phyloP scores from a whole-genome alignment of 2,329 filamentous ascomycete genomes.

The Sporothrix luriei region DNA sequence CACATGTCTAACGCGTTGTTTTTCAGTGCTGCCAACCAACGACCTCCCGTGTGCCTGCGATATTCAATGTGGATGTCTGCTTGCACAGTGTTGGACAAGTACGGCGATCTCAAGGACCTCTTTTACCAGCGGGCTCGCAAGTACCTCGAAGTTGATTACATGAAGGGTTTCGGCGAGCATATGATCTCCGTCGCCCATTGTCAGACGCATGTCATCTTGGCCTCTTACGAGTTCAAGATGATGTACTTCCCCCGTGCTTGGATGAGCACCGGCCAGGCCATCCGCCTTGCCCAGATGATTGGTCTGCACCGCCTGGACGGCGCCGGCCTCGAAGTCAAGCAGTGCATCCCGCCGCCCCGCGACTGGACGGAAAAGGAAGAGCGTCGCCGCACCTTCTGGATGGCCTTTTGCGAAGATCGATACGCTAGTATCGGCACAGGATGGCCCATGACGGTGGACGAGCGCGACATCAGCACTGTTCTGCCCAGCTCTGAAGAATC shows the following conservation, averaged over 20 bases:
- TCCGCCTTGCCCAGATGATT: conserved; percentile 88
- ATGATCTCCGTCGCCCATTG: conserved; percentile 84
- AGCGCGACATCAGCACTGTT: conserved; percentile 85
- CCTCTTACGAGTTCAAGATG: conserved; percentile 90
- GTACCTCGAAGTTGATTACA: conserved; percentile 85
- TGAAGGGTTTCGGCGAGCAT: conserved; percentile 88
- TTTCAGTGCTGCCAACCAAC: conserved; percentile 59
- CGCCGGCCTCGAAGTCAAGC: conserved; percentile 82
- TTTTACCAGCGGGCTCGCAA: conserved; percentile 90
- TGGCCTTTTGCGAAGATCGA: conserved; percentile 85
- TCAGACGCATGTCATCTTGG: conserved; percentile 79
- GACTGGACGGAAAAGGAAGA: conserved; percentile 97
- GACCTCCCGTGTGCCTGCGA: conserved; percentile 82
- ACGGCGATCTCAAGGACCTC: conserved; percentile 74
- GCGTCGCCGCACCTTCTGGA: conserved; percentile 89
- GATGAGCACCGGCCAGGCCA: conserved; percentile 83
- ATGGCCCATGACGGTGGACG: conserved; percentile 94
- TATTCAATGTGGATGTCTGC: conserved; percentile 97
- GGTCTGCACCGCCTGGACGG: conserved; percentile 87
- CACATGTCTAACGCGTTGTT: background rate
- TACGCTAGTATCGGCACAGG: conserved; percentile 96
- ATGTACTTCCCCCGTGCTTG: conserved; percentile 97
- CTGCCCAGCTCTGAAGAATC: conserved; percentile 83
- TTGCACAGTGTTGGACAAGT: conserved; percentile 83
- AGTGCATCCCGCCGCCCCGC: conserved; percentile 79